These are phyloP conservation scores for Piromyces finnis DNA, from an alignment of 192 early-diverging fungal species.

Conservation along the genomic window DNA sequence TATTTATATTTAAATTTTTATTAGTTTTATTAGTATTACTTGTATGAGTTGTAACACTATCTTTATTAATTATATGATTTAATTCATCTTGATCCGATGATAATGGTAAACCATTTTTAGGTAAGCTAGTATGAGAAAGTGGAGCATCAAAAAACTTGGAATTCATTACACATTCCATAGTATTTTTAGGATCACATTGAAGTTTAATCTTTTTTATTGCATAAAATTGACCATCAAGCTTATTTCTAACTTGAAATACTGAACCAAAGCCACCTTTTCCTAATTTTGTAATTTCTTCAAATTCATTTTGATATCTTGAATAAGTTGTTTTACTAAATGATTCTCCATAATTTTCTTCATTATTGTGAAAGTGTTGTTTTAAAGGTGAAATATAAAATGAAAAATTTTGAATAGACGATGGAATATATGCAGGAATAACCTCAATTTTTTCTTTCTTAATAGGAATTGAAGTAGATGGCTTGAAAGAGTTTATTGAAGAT, in stretches of 20 bases:
- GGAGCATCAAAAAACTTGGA: background rate
- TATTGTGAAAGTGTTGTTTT: background rate
- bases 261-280: constrained; percentile 15
- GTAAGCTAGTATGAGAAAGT: background rate
- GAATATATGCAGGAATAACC: background rate
- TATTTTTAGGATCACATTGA: constrained; percentile 6
- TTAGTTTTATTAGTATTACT: background rate
- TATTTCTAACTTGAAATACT: constrained; percentile 16
- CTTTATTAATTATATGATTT: background rate
- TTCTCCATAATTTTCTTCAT: background rate
- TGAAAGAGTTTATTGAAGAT: background rate
- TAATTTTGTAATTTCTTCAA: background rate
- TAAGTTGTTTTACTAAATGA: background rate
- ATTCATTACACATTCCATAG: background rate
- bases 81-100: background rate
- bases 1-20: background rate
- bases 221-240: constrained; percentile 22
- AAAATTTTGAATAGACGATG: background rate
- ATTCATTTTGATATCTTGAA: background rate
- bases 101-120: constrained; percentile 2
- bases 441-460: background rate
- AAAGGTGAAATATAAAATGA: background rate
- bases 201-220: constrained; percentile 30
- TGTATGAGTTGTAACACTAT: background rate
- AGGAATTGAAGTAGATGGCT: background rate